Base-by-base conservation (phyloP, 2,329 filamentous ascomycete genomes). In the Fusarium protoensiforme region DNA sequence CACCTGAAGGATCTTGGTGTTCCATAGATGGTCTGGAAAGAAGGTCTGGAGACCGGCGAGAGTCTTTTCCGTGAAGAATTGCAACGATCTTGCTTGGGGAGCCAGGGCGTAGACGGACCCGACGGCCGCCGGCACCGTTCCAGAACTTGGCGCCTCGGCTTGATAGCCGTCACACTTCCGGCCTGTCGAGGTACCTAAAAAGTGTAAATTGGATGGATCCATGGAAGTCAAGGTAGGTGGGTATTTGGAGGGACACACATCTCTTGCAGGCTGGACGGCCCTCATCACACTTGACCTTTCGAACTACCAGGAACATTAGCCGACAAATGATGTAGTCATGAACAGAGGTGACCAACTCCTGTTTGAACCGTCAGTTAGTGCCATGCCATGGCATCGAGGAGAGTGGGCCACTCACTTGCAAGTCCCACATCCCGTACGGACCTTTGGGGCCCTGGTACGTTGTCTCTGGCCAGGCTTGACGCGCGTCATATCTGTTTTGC, bases 221-320 rank as follows among this genome's bases (percentile, higher is more conserved):
- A 24, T 24, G 24, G 24, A 24, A 24, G 24, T 20, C 1, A 29
- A 29, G n/a, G 18, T 9, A 27, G 27, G 18, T n/a, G 24, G 24
- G n/a, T 20, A 7, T 20, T 14, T n/a, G 22, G 10, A 18, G 16
- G 29, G 8, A 14, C 46, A 14, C 18, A 71, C 70, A 73, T 31
- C 56, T 51, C 7, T 18, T n/a, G 54, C 70, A 73, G 2, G n/a
- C 16, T 4, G 70, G 70, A 5, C 41, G 67, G 0, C 2, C 56
- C 9, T 73, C 70, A 4, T 73, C 70, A n/a, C 70, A 73, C 2
- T 73, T 73, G 0, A 73, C 70, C 24, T 51, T 43, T 4, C 70
- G 67, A 7, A 73, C 70, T 73, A 51, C 54, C 27, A 31, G 7
- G 10, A 11, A 3, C 2, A 24, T 11, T 18, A 11, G 20, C 9